Evolutionary conservation across 306 rosid genomes (phyloP), one percentile per base, ranked within the genome.

Genomic region (Rosa lucieae): DNA sequence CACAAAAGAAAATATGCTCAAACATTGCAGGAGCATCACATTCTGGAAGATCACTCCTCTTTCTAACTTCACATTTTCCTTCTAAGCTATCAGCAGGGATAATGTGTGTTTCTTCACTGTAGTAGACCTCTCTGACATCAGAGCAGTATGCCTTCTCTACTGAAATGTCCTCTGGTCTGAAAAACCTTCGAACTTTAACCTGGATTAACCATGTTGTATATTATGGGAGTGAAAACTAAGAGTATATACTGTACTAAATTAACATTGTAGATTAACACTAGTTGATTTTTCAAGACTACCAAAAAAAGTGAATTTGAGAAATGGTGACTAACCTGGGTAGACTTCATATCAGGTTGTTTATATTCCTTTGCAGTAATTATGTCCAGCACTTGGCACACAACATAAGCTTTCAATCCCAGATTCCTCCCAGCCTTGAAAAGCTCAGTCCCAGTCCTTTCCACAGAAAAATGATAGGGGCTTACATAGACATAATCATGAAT

Each of bases 121-220:
- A 88, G 55, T 88, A 85, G 20, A 88, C 77, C 86, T 85, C 87
- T 17, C 87, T 74, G 81, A 88, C 35, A 84, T 88, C 89, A 32
- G 85, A 88, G 70, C 59, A 26, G 73, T 88, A 86, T 59, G 89
- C 89, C 87, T 91, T 92, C 84, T 91, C 91, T 71, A 68, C 75
- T 65, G 94, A 91, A 72, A 92, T 84, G 78, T 94, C 99, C 79
- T 94, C 99, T 35, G 99, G 99, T 77, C 97, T 89, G 81, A 85
- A 94, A 82, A 88, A 90, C 87, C 94, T 89, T 83, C 97, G 85
- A 73, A 94, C 86, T 88, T 89, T 91, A 72, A 92, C 86, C 88
- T 88, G 68, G 17, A 92, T 86, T 7, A 58, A n/a, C 65, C 65
- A 58, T 58, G 29, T n/a, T 56, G 44, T 43, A 8, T 5, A 8